phyloP scores from a whole-genome alignment of 2,329 filamentous ascomycete genomes.

The Calonectria multiphialidica region DNA sequence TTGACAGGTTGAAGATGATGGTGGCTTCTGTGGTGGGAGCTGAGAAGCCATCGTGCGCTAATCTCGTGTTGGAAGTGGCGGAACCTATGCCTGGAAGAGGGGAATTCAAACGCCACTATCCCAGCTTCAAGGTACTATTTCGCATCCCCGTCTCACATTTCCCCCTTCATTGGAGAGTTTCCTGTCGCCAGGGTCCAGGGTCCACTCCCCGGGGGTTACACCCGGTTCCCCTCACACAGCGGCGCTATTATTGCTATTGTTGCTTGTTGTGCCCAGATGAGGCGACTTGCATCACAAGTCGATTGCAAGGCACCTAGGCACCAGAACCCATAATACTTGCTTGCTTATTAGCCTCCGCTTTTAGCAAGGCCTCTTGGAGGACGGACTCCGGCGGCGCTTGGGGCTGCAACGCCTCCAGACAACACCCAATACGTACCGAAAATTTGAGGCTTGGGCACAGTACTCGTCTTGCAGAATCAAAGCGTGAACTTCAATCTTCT shows the following conservation, averaged over 20 bases:
- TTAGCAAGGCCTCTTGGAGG: background rate
- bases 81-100: slow-evolving; percentile 22
- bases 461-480: slow-evolving; percentile 7
- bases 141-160: background rate
- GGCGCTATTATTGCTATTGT: slow-evolving; percentile 15
- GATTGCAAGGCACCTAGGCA: background rate
- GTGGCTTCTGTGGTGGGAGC: slow-evolving; percentile 23
- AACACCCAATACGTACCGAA: background rate
- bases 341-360: background rate
- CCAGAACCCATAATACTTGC: background rate
- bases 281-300: slow-evolving; percentile 14
- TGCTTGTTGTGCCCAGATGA: slow-evolving; percentile 17
- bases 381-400: background rate
- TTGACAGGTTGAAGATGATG: slow-evolving; percentile 23
- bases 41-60: slow-evolving; percentile 16
- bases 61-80: slow-evolving; percentile 23
- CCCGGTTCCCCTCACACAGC: slow-evolving; percentile 7
- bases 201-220: slow-evolving; percentile 1
- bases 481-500: slow-evolving; percentile 30
- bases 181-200: slow-evolving; percentile 21
- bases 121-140: slow-evolving; percentile 27
- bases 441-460: background rate
- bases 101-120: slow-evolving; percentile 41
- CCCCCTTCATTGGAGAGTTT: slow-evolving; percentile 18
- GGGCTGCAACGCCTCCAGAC: background rate